Conservation (phyloP, 345 rosid genomes). For the Aquilaria sinensis region DNA sequence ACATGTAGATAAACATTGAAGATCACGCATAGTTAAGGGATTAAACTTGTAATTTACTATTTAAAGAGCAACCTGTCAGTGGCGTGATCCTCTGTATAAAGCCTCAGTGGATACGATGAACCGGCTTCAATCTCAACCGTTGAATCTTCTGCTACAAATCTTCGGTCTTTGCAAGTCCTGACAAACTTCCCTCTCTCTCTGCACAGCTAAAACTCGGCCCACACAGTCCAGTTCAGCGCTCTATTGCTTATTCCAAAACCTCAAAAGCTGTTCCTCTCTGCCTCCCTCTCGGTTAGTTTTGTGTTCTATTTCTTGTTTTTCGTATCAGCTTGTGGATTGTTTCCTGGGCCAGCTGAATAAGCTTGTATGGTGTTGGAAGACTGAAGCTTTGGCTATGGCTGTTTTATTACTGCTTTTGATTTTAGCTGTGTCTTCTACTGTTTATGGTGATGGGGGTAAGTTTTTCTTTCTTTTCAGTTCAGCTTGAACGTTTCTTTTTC, state of each 20-base stretch:
- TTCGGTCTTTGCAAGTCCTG: not conserved
- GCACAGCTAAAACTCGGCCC: constrained; percentile 2
- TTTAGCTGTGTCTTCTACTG: constrained; percentile 9
- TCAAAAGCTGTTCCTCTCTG: constrained; percentile 8
- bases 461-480: not conserved
- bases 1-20: not conserved
- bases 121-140: not conserved
- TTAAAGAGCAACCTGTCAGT: no score
- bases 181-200: not conserved
- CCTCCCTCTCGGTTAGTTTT: constrained; percentile 1
- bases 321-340: not conserved
- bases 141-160: not conserved
- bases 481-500: not conserved
- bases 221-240: constrained; percentile 6
- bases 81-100: not conserved
- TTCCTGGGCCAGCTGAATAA: not conserved
- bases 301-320: not conserved
- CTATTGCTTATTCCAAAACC: constrained; percentile 8
- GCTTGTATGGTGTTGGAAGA: constrained; percentile 8
- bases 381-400: constrained; percentile 9
- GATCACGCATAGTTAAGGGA: no score
- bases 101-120: not conserved
- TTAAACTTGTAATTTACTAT: no score
- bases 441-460: constrained; percentile 11
- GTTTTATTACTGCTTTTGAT: constrained; percentile 6